Evolutionary conservation across 2,329 filamentous ascomycete species (phyloP).

Genomic region (Colletotrichum sp.): DNA sequence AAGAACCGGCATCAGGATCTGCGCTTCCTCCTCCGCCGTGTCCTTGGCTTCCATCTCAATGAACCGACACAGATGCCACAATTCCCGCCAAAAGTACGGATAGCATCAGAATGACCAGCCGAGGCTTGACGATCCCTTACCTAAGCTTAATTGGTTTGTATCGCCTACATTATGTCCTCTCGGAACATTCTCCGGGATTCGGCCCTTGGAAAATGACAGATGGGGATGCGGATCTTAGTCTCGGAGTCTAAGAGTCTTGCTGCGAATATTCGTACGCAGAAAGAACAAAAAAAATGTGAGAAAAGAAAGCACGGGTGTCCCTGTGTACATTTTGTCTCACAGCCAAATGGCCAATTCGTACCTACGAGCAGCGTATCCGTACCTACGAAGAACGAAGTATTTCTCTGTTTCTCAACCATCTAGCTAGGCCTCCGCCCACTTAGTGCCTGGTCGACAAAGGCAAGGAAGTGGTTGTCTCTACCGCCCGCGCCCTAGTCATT

Average conservation of each 20-base stretch:
- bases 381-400: not conserved
- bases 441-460: not conserved
- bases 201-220: not conserved
- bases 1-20: not conserved
- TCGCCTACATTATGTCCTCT: not conserved
- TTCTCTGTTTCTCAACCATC: not conserved
- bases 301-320: not conserved
- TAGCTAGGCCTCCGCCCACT: not conserved
- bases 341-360: not conserved
- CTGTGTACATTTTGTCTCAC: not conserved
- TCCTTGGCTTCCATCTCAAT: not conserved
- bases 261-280: not conserved
- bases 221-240: not conserved
- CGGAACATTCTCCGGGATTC: not conserved
- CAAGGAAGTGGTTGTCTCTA: not conserved
- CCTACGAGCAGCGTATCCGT: not conserved
- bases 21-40: not conserved
- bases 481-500: not conserved
- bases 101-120: not conserved
- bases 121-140: not conserved
- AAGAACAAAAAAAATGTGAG: not conserved
- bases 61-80: not conserved
- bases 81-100: not conserved
- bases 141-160: not conserved
- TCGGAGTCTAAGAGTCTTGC: not conserved